Conservation (phyloP, 2,329 filamentous ascomycete genomes). For the Magnaporthales sp. region DNA sequence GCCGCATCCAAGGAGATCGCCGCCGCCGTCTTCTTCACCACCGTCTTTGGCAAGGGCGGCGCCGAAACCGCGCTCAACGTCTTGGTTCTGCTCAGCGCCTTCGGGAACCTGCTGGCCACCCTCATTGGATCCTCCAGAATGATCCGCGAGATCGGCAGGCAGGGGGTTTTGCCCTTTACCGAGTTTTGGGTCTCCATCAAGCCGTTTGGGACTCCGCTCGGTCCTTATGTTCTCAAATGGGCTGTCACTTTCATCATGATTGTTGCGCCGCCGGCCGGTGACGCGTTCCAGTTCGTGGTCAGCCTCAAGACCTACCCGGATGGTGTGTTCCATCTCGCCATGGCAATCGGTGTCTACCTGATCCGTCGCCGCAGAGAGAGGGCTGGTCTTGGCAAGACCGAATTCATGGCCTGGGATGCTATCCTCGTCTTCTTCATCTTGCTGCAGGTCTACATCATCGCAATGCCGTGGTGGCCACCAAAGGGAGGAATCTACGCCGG, state of each 20-base stretch:
- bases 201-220: constrained; percentile 54
- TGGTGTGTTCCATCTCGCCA: constrained; percentile 46
- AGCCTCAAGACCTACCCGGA: constrained; percentile 50
- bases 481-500: constrained; percentile 48
- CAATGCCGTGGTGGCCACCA: constrained; percentile 67
- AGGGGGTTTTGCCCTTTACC: constrained; percentile 51
- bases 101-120: constrained; percentile 48
- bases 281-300: constrained; percentile 58
- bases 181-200: constrained; percentile 52
- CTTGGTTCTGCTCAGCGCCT: constrained; percentile 46
- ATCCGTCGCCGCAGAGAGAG: constrained; percentile 45
- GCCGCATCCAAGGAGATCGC: constrained; percentile 39
- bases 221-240: constrained; percentile 50
- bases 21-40: constrained; percentile 48
- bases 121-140: constrained; percentile 46
- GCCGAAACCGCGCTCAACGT: constrained; percentile 46
- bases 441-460: constrained; percentile 51
- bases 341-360: constrained; percentile 48
- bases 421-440: constrained; percentile 51
- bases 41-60: constrained; percentile 41
- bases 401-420: constrained; percentile 51
- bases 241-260: constrained; percentile 49
- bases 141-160: constrained; percentile 52
- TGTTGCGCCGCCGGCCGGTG: constrained; percentile 49
- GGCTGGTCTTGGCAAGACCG: constrained; percentile 34